Evolutionary conservation across 2,329 filamentous ascomycete species (phyloP), one percentile per base, ranked within the genome.

Genomic region (Aspergillus brunneoviolaceus): DNA sequence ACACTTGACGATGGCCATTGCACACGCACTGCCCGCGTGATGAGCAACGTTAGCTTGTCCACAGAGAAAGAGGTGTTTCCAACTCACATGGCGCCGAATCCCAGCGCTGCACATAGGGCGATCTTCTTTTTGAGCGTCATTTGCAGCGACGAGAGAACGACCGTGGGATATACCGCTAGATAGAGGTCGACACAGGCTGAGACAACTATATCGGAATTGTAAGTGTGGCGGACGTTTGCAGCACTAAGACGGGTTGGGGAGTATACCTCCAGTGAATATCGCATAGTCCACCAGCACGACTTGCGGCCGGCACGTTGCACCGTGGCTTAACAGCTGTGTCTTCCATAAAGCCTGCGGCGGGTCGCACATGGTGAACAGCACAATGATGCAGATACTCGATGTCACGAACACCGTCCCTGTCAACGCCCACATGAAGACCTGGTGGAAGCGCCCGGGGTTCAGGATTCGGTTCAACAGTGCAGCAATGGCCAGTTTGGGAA

Each of bases 301-400:
- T 12, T 58, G 67, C 61, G 66, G 67, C 69, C 73, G 75, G 63
- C 73, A 81, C 21, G 23, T 70, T 6, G 72, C 74, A 4, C 19
- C 74, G 69, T 1, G 63, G 65, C 27, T 72, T 9, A 60, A 23
- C 1, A 67, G 54, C 68, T 55, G 59, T 2, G 57, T 55, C 11
- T 74, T 68, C 80, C 80, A 82, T 27, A 76, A 69, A 1, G 77
- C 73, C 25, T 58, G 59, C 5, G 66, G 58, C 0, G 80, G 80
- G 2, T 63, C 65, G 65, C 80, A 82, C 57, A 77, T 77, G 1
- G 63, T 56, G 11, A 66, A 42, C 7, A 62, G 65, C 16, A 59
- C 57, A 1, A 75, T 69, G n/a, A 77, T 70, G 4, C 71, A 16
- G 2, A 69, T 69, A 21, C 63, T 68, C 21, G 77, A 63, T 3